Percentiles rank a stretch among this genome's conserved stretches.
Evolutionary conservation across 202 grass and related monocot species (phyloP).

Genomic region (Schoenoplectus tabernaemontani): DNA sequence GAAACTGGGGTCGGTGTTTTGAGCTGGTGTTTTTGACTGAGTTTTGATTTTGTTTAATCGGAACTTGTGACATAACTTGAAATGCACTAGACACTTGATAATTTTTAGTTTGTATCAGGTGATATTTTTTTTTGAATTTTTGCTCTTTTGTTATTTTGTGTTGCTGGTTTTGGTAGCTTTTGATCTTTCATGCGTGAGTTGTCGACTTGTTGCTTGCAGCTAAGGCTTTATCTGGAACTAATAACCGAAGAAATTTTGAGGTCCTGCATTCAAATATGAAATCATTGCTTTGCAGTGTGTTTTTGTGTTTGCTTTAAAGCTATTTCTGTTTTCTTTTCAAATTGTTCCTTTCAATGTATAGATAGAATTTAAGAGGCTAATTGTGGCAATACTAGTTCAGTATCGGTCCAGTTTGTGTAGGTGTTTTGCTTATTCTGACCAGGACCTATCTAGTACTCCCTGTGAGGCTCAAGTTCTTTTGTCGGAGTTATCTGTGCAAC

Average conservation of each 20-base stretch:
- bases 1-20: background rate
- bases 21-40: background rate
- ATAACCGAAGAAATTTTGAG: background rate
- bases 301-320: background rate
- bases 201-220: background rate
- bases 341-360: no score
- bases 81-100: conserved; percentile 8
- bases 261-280: background rate
- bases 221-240: background rate
- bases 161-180: background rate
- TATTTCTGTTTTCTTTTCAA: background rate
- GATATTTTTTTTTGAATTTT: background rate
- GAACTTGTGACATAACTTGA: background rate
- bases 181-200: background rate
- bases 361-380: no score
- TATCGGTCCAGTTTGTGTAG: no score
- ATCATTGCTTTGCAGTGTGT: background rate
- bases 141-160: background rate
- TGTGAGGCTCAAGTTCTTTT: no score
- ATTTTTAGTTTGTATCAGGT: conserved; percentile 8
- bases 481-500: no score
- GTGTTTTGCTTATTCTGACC: no score
- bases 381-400: no score
- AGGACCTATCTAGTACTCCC: no score
- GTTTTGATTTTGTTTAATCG: conserved; percentile 12